phyloP scores from a whole-genome alignment of 73 alveolate species.

The Blepharisma japonicum region DNA sequence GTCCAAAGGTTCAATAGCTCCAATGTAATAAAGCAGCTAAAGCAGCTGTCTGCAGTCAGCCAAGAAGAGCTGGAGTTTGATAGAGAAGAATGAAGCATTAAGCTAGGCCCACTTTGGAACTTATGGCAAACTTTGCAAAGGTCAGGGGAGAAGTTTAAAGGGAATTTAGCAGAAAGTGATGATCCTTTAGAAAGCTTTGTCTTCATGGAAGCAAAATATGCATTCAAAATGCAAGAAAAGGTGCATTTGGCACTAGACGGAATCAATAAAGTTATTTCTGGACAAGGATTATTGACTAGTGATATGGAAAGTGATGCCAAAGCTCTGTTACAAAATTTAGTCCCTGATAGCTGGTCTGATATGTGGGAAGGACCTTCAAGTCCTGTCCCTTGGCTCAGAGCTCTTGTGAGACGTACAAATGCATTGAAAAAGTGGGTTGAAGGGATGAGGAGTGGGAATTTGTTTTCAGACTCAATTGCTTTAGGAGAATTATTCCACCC shows the following conservation, averaged over 20 bases:
- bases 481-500: conserved; percentile 97
- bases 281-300: conserved; percentile 89
- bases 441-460: conserved; percentile 54
- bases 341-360: conserved; percentile 92
- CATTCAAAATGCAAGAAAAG: conserved; percentile 68
- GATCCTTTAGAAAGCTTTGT: conserved; percentile 95
- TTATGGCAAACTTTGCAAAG: conserved; percentile 83
- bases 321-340: conserved; percentile 73
- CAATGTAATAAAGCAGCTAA: conserved; percentile 79
- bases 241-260: conserved; percentile 75
- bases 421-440: conserved; percentile 85
- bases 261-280: conserved; percentile 82
- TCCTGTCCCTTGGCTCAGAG: conserved; percentile 87
- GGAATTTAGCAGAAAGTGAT: conserved; percentile 59
- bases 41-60: conserved; percentile 84
- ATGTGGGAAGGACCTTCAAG: conserved; percentile 98
- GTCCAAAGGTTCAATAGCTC: conserved; percentile 95
- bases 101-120: conserved; percentile 82
- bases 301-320: conserved; percentile 85
- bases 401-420: conserved; percentile 78
- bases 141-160: conserved; percentile 54
- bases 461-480: conserved; percentile 66
- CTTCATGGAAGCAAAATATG: conserved; percentile 80
- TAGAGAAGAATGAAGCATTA: conserved; percentile 90
- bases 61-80: conserved; percentile 94